Evolutionary conservation across 306 rosid genomes (phyloP), one percentile per base, ranked within the genome.

Genomic region (Casuarina cunninghamiana): DNA sequence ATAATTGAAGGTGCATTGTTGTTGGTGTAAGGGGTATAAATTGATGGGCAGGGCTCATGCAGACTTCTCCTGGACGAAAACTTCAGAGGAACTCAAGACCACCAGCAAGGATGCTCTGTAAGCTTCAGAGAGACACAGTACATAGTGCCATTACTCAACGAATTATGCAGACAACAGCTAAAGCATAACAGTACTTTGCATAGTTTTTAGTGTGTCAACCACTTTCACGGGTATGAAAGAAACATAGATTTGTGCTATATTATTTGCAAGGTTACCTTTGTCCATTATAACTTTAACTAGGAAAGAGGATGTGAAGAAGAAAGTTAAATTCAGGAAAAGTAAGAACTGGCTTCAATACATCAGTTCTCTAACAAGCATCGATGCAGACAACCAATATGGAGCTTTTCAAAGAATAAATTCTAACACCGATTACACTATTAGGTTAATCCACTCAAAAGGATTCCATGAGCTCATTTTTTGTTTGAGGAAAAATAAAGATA

Each of bases 351-450:
- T 67, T 67, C 35, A 67, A 67, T 42, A 15, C 32, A 78, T 58
- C 58, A 38, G 54, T 55, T 61, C 15, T 60, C 41, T 42, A 70
- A 78, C 32, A 32, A 3, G 66, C 62, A 39, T 38, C 9, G 76
- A 77, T 51, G 21, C 75, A 79, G 58, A 79, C 63, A 73, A 19
- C 81, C 5, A 75, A 15, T n/a, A 15, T 46, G 65, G 77, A 82
- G 76, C 53, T 72, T 53, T 19, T 53, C 35, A 46, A 11, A 53
- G 51, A 65, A 15, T 10, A 63, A 53, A 63, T 78, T 19, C 74
- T 9, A 55, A 46, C 67, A 62, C 32, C 45, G n/a, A 32, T 58
- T 26, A 51, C 42, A 32, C 53, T 63, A 9, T 42, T 54, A 73
- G 3, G 16, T 73, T 42, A 62, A 67, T 60, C 16, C 63, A 79